Evolutionary conservation across 176 grass and related monocot genomes (phyloP), one percentile per base, ranked within the genome.

Genomic region (Chloris gayana): DNA sequence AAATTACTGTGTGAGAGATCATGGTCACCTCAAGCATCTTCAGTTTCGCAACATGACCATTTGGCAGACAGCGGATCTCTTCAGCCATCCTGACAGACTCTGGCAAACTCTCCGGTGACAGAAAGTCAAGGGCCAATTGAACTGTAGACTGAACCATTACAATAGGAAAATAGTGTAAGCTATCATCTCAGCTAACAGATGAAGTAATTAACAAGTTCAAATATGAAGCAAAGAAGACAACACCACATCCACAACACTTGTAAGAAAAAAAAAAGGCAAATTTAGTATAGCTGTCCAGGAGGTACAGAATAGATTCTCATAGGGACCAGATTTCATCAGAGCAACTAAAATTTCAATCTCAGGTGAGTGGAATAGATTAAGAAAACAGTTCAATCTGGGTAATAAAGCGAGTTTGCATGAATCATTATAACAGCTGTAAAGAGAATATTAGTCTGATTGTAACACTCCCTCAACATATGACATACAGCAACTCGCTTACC

Each of bases 61-160:
- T 87, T 44, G 96, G 92, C 26, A 98, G 88, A 73, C 96, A 91
- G 29, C 96, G 96, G 21, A 98, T 95, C 82, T 98, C 96, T 79
- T 90, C 82, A n/a, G 84, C 88, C 82, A 98, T 91, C 39, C 82
- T 88, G 41, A 80, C 78, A 2, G 92, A 93, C 84, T 91, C 92
- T 44, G 67, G 72, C 64, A 98, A 81, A 65, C 92, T 98, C 84
- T 95, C 96, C 19, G 96, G 95, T 37, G 87, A 93, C 61, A 98
- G 71, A 81, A 98, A 98, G 70, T 98, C 89, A 64, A 98, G 69
- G 44, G 79, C 85, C 82, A 98, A 82, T 69, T 98, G 96, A 72
- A 98, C 92, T 9, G 88, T 93, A 64, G 92, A 95, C 96, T 98
- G 95, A 72, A 90, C 29, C 57, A 87, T 85, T 80, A 83, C 63